Evolutionary conservation across 345 rosid genomes (phyloP), one percentile per base, ranked within the genome.

Genomic region (Bruguiera gymnorhiza): DNA sequence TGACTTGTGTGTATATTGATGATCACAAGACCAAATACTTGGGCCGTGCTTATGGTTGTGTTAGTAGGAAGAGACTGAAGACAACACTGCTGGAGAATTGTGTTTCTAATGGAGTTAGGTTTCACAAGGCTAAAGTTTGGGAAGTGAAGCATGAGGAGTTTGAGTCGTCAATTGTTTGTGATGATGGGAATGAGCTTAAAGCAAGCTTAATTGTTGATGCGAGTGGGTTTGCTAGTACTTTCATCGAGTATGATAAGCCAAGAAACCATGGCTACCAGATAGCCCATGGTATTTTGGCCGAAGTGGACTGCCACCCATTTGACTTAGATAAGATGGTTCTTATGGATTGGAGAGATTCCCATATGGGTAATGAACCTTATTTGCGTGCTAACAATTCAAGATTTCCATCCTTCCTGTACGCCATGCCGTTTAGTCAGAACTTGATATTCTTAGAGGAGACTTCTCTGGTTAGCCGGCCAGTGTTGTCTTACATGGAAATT

Each of bases 331-430:
- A 85, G 79, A 85, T 86, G 90, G 78, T 88, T 70, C 79, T 88
- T 0, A 88, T 86, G 90, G 94, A 88, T 73, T 86, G 94, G 94
- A 86, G 94, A 75, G 89, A 88, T 70, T 74, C 89, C 54, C 94
- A 88, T 75, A 43, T 88, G 58, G 87, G 84, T 66, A 88, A 80
- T 46, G 89, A 88, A 58, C 93, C 91, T 62, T 71, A 78, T 60
- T 62, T 85, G 67, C 78, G 91, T 1, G 69, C 64, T 21, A 73
- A 32, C 75, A 88, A 85, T 68, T 76, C 81, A 7, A 81, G 39
- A 53, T 2, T 69, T 15, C 88, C 91, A 1, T 83, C 88, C 30
- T 88, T 88, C 57, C 61, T 88, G 65, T 88, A 88, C 43, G 94
- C 75, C 0, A 88, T 88, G 94, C 91, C 94, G 2, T 86, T 88